phyloP scores from a whole-genome alignment of 2,329 filamentous ascomycete species.

The Colletotrichum sojae region DNA sequence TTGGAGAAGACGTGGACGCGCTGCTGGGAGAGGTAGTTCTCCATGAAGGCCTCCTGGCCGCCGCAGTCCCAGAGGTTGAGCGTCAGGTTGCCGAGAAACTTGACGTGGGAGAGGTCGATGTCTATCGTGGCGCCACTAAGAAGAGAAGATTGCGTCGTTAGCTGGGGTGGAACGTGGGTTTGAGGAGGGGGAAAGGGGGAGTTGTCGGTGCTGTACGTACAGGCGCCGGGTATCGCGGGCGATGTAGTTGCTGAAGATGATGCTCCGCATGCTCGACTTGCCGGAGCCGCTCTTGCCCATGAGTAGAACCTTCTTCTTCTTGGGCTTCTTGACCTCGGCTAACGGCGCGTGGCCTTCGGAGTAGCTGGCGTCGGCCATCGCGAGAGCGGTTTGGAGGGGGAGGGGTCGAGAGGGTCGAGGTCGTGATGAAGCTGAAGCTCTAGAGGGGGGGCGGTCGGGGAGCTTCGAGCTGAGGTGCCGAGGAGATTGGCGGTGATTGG shows the following conservation, averaged over 20 bases:
- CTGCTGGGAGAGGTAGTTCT: slow-evolving; percentile 97
- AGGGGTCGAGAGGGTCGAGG: neutral
- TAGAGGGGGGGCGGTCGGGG: neutral
- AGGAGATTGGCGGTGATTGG: neutral
- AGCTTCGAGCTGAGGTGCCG: neutral
- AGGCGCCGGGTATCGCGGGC: slow-evolving; percentile 93
- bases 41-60: slow-evolving; percentile 98
- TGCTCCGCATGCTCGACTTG: slow-evolving; percentile 98
- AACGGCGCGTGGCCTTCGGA: slow-evolving; percentile 18
- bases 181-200: neutral
- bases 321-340: slow-evolving; percentile 73
- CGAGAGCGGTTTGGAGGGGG: neutral
- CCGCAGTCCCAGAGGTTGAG: slow-evolving; percentile 99
- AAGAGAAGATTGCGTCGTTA: neutral
- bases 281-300: slow-evolving; percentile 98
- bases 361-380: slow-evolving; percentile 29
- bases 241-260: slow-evolving; percentile 99
- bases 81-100: slow-evolving; percentile 97
- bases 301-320: slow-evolving; percentile 89
- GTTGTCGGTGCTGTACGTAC: slow-evolving; percentile 53
- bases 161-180: neutral
- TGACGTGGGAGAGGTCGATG: slow-evolving; percentile 97
- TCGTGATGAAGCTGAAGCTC: neutral
- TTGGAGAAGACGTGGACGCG: slow-evolving; percentile 96
- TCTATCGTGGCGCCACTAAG: slow-evolving; percentile 91